These are phyloP conservation scores for Chaetomium fimeti DNA, from an alignment of 495 filamentous ascomycete genomes.

Conservation along the genomic window DNA sequence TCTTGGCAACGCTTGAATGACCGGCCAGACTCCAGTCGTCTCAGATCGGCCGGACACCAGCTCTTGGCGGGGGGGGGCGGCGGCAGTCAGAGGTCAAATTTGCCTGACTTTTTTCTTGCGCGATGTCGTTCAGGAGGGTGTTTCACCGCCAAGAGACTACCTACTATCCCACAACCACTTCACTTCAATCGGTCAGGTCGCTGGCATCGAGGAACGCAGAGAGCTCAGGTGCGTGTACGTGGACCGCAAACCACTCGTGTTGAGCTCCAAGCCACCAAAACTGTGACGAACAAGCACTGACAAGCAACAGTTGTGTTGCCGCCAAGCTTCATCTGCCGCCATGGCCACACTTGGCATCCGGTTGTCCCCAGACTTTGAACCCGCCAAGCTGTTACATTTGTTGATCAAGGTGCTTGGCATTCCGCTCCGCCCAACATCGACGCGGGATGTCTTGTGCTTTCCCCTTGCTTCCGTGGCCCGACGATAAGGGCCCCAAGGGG, in stretches of 20 bases:
- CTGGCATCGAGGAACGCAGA: not conserved
- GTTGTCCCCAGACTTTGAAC: conserved; percentile 13
- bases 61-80: conserved; percentile 16
- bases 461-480: not conserved
- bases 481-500: not conserved
- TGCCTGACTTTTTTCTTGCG: not conserved
- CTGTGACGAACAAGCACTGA: not conserved
- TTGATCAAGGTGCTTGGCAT: conserved; percentile 32
- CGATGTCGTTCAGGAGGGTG: not conserved
- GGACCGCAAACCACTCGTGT: not conserved
- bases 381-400: conserved; percentile 33
- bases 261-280: not conserved
- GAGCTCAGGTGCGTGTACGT: too few relatives aligned
- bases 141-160: not conserved
- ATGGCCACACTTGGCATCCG: conserved; percentile 16
- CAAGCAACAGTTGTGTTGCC: not conserved
- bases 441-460: conserved; percentile 9
- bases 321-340: conserved; percentile 25
- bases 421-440: conserved; percentile 14
- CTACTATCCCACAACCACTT: not conserved
- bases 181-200: not conserved
- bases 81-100: not conserved
- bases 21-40: conserved; percentile 10
- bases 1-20: conserved; percentile 20
- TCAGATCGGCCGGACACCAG: conserved; percentile 7